Percentiles rank a stretch among this genome's conserved stretches.
Evolutionary conservation across 2,329 filamentous ascomycete genomes (phyloP).

Genomic region (Talaromyces sp.): DNA sequence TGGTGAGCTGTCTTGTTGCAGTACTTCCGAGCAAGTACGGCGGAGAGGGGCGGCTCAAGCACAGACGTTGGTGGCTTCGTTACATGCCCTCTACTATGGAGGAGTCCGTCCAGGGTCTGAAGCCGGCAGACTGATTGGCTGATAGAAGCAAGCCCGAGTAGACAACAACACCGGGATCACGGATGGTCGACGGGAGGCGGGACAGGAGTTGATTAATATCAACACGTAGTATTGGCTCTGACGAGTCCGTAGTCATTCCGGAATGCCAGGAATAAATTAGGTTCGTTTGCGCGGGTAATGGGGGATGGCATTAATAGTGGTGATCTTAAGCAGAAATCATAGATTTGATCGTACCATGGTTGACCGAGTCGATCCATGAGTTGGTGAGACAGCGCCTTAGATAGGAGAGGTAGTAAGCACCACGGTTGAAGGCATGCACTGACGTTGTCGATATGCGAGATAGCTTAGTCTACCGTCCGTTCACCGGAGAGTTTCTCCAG

Average conservation of each 20-base stretch:
- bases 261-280: too few species aligned
- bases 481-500: conserved; percentile 3
- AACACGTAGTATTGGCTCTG: too few species aligned
- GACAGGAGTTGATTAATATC: not conserved
- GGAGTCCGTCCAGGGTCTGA: not conserved
- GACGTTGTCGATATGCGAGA: conserved; percentile 2
- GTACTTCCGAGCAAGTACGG: not conserved
- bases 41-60: conserved; percentile 6
- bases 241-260: too few species aligned
- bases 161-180: not conserved
- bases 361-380: not conserved
- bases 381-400: too few species aligned
- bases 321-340: not conserved
- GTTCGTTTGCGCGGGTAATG: not conserved
- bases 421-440: not conserved
- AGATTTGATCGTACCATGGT: not conserved
- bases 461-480: not conserved
- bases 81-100: not conserved
- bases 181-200: not conserved
- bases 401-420: not conserved
- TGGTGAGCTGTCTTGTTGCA: not conserved
- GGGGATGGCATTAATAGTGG: not conserved
- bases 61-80: conserved; percentile 4
- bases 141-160: not conserved
- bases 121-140: not conserved